Base-by-base conservation (phyloP, 1,284 basidiomycete genomes). In the Laetiporus sulphureus region DNA sequence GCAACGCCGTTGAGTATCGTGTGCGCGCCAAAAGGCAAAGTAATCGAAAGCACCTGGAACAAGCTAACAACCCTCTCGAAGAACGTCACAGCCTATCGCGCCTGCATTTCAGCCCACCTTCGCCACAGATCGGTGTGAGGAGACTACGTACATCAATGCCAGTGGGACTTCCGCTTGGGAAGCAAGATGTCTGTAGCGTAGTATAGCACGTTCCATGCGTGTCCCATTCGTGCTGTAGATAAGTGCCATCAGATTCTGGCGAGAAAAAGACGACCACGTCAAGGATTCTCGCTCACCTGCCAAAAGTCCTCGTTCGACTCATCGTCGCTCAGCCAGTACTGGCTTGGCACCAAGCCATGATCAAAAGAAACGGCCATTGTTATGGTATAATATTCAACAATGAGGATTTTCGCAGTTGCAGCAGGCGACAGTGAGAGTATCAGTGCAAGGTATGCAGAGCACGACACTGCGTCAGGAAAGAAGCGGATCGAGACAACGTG, bases 181-280 rank as follows among this genome's bases (percentile, higher is more conserved):
- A 64, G 56, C 85, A 88, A 23, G 62, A 61, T 2, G 73, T 58
- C 45, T 72, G 51, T 29, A 89, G 69, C 1, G 83, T 87, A 54
- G 81, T 84, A 41, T 53, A 75, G 60, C 86, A 88, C 2, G 85
- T 88, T n/a, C 85, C 85, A 53, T 89, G 85, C 18, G 65, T 75
- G 21, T 64, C 50, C 83, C 81, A 86, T 59, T 84, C 83, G 47
- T 85, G 82, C 77, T 59, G n/a, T n/a, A n/a, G n/a, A n/a, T n/a
- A n/a, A n/a, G n/a, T n/a, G n/a, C n/a, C n/a, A n/a, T n/a, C n/a
- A n/a, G n/a, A n/a, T n/a, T n/a, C n/a, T n/a, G n/a, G n/a, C n/a
- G n/a, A n/a, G n/a, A n/a, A n/a, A n/a, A n/a, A n/a, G n/a, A n/a
- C n/a, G n/a, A n/a, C n/a, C n/a, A n/a, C n/a, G n/a, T n/a, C n/a